These are phyloP conservation scores for Calocybe gangraenosa DNA, from an alignment of 768 basidiomycete genomes.

Conservation along the genomic window DNA sequence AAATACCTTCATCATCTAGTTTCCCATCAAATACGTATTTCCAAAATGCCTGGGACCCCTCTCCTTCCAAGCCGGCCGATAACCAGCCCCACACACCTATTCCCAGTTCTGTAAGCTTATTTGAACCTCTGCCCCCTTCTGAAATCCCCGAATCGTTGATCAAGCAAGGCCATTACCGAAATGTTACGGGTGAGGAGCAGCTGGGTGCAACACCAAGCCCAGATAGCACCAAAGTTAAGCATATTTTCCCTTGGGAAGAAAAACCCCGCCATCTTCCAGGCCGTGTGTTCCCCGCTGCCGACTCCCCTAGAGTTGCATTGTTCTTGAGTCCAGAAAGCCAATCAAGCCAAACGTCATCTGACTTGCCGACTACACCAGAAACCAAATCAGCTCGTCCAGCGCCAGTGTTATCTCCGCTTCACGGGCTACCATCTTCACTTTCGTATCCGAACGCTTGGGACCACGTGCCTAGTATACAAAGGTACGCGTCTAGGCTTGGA, in stretches of 20 bases:
- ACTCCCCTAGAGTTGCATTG: slow-evolving; percentile 47
- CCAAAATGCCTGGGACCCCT: slow-evolving; percentile 82
- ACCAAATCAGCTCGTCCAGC: slow-evolving; percentile 18
- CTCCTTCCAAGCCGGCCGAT: slow-evolving; percentile 37
- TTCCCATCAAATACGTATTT: slow-evolving; percentile 79
- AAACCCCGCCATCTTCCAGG: slow-evolving; percentile 60
- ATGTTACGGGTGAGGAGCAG: slow-evolving; percentile 50
- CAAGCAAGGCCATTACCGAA: slow-evolving; percentile 71
- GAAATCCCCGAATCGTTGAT: slow-evolving; percentile 64
- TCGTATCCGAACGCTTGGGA: slow-evolving; percentile 87
- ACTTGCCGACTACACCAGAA: slow-evolving; percentile 33
- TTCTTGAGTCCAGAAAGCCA: slow-evolving; percentile 36
- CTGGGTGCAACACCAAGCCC: slow-evolving; percentile 48
- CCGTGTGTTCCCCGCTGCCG: slow-evolving; percentile 70
- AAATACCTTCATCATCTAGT: slow-evolving; percentile 45
- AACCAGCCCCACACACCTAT: slow-evolving; percentile 28
- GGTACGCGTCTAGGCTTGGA: slow-evolving; percentile 61
- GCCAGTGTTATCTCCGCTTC: slow-evolving; percentile 36
- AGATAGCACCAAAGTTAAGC: slow-evolving; percentile 66
- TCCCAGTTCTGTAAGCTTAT: slow-evolving; percentile 46
- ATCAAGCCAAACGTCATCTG: slow-evolving; percentile 33
- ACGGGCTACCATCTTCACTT: slow-evolving; percentile 54
- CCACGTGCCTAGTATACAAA: slow-evolving; percentile 70
- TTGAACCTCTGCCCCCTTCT: slow-evolving; percentile 54
- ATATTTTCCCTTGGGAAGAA: slow-evolving; percentile 95